These are phyloP conservation scores for Xylariaceae sp. DNA, from an alignment of 2,329 filamentous ascomycete species.

Conservation along the genomic window DNA sequence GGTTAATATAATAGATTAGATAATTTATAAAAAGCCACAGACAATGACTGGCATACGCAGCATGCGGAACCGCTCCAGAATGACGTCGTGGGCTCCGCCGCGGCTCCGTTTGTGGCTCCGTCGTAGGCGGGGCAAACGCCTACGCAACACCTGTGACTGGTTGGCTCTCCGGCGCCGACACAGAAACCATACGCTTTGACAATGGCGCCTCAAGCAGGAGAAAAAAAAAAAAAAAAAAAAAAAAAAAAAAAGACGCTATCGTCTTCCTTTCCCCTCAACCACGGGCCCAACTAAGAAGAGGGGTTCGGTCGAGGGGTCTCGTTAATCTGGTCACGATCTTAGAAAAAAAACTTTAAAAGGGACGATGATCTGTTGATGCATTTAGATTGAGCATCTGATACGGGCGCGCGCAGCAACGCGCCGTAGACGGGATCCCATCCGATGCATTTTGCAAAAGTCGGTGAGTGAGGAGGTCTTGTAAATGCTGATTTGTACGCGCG, in stretches of 20 bases:
- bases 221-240: no score
- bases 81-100: no score
- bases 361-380: neutral
- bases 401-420: constrained; percentile 16
- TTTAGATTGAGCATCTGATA: neutral
- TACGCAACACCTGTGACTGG: neutral
- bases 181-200: no score
- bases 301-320: neutral
- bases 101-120: no score
- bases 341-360: no score
- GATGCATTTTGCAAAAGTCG: constrained; percentile 24
- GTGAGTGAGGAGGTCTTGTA: constrained; percentile 13
- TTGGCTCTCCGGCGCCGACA: no score
- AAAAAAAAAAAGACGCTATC: no score
- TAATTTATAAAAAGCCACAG: constrained; percentile 22
- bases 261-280: no score
- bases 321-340: neutral
- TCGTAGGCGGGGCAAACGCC: neutral
- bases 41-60: constrained; percentile 29
- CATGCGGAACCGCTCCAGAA: constrained; percentile 11
- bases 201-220: no score
- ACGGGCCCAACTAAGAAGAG: no score
- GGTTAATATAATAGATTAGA: constrained; percentile 8
- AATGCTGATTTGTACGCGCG: constrained; percentile 25
- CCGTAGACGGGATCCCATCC: neutral